Conservation (phyloP, 2,329 filamentous ascomycete genomes). For the Fusarium sp. region DNA sequence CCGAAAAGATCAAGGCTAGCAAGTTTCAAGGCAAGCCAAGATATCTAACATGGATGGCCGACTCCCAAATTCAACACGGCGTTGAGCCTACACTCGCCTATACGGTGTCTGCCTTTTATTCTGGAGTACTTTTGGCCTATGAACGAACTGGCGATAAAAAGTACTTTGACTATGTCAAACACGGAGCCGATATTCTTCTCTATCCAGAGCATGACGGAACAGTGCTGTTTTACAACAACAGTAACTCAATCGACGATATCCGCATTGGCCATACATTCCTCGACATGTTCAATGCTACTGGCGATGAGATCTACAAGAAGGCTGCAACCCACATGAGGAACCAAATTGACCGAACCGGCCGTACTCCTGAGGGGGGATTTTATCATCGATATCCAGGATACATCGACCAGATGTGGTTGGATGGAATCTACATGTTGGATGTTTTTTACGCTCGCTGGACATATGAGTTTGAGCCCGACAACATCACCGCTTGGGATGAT, state of each 20-base stretch:
- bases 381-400: conserved; percentile 41
- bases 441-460: conserved; percentile 38
- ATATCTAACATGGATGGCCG: conserved; percentile 45
- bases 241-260: conserved; percentile 34
- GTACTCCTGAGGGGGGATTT: conserved; percentile 30
- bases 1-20: conserved; percentile 14
- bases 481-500: conserved; percentile 36
- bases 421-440: conserved; percentile 37
- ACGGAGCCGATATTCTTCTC: conserved; percentile 35
- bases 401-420: conserved; percentile 41
- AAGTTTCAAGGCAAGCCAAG: conserved; percentile 30
- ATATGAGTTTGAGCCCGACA: conserved; percentile 29
- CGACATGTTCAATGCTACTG: conserved; percentile 30
- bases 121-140: conserved; percentile 26
- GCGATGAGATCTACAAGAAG: conserved; percentile 29
- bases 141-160: conserved; percentile 39
- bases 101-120: conserved; percentile 36
- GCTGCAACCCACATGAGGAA: conserved; percentile 24
- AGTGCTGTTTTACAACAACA: conserved; percentile 33
- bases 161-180: conserved; percentile 43
- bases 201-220: conserved; percentile 39
- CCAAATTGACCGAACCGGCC: conserved; percentile 30
- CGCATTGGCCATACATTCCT: conserved; percentile 32
- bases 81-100: conserved; percentile 43
- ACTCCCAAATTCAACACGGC: conserved; percentile 44